Percentiles rank a stretch among this genome's conserved stretches.
phyloP scores from a whole-genome alignment of 1,284 basidiomycete genomes.

The Mycosarcoma mackinlayi region DNA sequence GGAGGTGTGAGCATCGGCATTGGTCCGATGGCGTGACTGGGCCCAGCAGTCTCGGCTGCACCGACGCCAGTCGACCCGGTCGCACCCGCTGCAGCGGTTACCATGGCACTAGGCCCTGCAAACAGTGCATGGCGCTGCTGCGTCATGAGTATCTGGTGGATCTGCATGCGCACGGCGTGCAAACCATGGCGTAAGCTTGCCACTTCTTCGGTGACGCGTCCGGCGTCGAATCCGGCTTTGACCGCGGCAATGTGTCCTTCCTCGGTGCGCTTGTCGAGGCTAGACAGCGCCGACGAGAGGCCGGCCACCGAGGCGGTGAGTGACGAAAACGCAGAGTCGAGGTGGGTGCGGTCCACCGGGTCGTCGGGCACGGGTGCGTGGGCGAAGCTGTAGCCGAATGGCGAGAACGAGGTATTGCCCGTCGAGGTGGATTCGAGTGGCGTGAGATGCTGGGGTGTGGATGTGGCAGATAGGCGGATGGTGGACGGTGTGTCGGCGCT shows the following conservation, averaged over 20 bases:
- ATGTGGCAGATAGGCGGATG: conserved; percentile 4
- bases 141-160: conserved; percentile 48
- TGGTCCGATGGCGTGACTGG: not conserved
- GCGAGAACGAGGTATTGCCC: conserved; percentile 5
- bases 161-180: conserved; percentile 54
- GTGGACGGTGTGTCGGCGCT: not conserved
- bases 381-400: conserved; percentile 6
- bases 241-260: conserved; percentile 47
- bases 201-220: conserved; percentile 51
- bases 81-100: not conserved
- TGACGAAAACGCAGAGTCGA: conserved; percentile 28
- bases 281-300: conserved; percentile 18
- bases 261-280: conserved; percentile 42
- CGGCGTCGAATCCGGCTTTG: conserved; percentile 47
- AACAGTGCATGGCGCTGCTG: conserved; percentile 49
- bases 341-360: conserved; percentile 17
- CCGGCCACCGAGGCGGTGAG: conserved; percentile 24
- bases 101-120: not conserved
- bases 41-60: not conserved
- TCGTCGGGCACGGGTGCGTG: not conserved
- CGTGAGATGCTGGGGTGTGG: conserved; percentile 1
- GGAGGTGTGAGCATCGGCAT: conserved; percentile 35
- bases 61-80: too few relatives aligned
- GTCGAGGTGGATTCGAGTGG: conserved; percentile 7
- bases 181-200: conserved; percentile 47